Base-by-base conservation (phyloP, 2,329 filamentous ascomycete genomes). In the Leptographium lundbergii region DNA sequence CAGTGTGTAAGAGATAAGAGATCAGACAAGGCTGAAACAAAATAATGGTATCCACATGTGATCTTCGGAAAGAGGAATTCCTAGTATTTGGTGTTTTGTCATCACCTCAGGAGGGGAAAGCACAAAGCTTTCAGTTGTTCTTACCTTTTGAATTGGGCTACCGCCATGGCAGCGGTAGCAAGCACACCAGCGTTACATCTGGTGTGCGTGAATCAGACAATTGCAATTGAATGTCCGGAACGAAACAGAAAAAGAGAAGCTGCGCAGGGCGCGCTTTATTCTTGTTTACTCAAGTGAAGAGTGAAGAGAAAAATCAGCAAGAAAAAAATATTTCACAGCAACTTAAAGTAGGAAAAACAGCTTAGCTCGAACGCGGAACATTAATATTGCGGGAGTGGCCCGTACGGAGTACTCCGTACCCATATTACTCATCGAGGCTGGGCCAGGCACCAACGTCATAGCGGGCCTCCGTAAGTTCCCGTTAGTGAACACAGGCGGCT, bases 21-120 rank as follows among this genome's bases (percentile, higher is more conserved):
- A 75, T 84, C 81, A 84, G 81, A 84, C 81, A 84, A 84, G 81
- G 81, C 81, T 84, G 81, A 84, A 84, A 84, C 81, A 72, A 63
- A 34, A 34, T 58, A 64, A 73, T 61, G 64, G 72, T 76, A 73
- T 84, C 81, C 75, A 84, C 81, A 84, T 83, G 61, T 69, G 81
- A 66, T 82, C 74, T 84, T 84, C 79, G 78, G 81, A 73, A 82
- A 79, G 81, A 84, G 81, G 81, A 84, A 84, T 84, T 80, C 81
- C 79, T 81, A 78, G 77, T 72, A 69, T 70, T 77, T 80, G 61
- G 77, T 73, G 72, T 76, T 76, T 76, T 75, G 76, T 83, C 81
- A 84, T 84, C 81, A 83, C 72, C 63, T 71, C 67, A 70, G 70
- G 69, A 52, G 36, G 36, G 13, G 47, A n/a, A 54, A 48, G 36